Base-by-base conservation (phyloP, 345 rosid genomes). In the Bruguiera gymnorhiza region DNA sequence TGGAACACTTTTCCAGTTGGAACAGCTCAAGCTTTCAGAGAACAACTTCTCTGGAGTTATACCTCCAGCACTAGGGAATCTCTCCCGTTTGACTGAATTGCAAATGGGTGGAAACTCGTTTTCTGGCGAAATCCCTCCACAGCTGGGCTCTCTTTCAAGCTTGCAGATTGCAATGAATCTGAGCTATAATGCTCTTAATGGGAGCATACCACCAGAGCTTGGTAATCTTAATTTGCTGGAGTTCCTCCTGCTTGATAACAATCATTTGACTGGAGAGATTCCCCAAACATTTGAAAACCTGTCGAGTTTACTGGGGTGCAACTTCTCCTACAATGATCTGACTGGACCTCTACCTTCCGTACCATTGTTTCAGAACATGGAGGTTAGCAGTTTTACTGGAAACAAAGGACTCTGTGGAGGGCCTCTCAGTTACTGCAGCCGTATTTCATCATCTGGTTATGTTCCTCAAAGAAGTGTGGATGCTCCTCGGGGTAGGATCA, bases 131-230 rank as follows among this genome's bases (percentile, higher is more conserved):
- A 86, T 91, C 53, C 96, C 97, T 24, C 51, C 73, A 20, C 83
- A 86, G 71, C 70, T 91, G 50, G 96, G 97, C 46, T 78, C 69
- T 34, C 80, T 91, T 69, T 78, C 83, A 23, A 81, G 91, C 71
- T 87, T 89, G 62, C 97, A 91, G 76, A 91, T 89, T 72, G 87
- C 96, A 46, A 87, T 91, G 78, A 89, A 91, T 83, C 75, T 91
- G 67, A 89, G 96, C 70, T 82, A 86, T 75, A 91, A 89, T 68
- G 73, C 83, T 76, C 86, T 91, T 60, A 80, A 85, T 2, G 96
- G 97, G 8, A 70, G 39, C 36, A 86, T 91, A 70, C 96, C 97
- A 57, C 78, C 74, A 37, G 86, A 83, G 76, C 73, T 91, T 63
- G 91, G 97, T 48, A 87, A 84, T 50, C 84, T 91, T 73, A 85